A percentile compares a stretch with the other conserved stretches of the same genome.
Evolutionary conservation across 768 basidiomycete genomes (phyloP).

Genomic region (Cystoderma amianthinum): DNA sequence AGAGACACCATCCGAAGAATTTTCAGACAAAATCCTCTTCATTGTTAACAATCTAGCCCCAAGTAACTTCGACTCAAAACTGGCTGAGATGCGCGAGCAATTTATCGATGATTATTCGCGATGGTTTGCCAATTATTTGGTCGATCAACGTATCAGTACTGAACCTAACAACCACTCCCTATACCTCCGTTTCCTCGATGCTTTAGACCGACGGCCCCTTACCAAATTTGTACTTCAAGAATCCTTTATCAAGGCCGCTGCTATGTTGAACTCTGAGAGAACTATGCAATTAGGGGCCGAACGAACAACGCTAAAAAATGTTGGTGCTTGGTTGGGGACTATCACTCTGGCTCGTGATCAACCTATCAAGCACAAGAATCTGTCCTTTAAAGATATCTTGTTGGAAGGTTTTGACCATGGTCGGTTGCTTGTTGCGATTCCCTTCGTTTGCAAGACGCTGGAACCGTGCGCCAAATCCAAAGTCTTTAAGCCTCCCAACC

Average conservation of each 20-base stretch:
- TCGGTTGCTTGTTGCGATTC: conserved; percentile 88
- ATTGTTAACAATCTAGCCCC: conserved; percentile 97
- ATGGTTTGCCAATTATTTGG: conserved; percentile 98
- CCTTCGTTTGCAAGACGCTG: conserved; percentile 96
- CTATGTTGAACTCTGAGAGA: conserved; percentile 86
- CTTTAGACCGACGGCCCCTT: conserved; percentile 61
- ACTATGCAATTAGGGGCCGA: conserved; percentile 82
- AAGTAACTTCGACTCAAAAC: conserved; percentile 85
- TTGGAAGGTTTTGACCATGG: conserved; percentile 92
- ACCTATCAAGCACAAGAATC: conserved; percentile 88
- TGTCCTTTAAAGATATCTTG: conserved; percentile 97
- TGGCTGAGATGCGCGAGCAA: conserved; percentile 77
- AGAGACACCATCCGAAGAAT: conserved; percentile 72
- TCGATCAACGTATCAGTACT: conserved; percentile 90
- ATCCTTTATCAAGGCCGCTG: conserved; percentile 82
- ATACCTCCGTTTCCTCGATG: conserved; percentile 90
- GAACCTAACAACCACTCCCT: conserved; percentile 97
- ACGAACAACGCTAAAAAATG: conserved; percentile 83
- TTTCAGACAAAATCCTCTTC: conserved; percentile 92
- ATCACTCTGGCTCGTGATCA: conserved; percentile 90
- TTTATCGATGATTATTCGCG: conserved; percentile 81
- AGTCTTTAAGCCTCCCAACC: conserved; percentile 95
- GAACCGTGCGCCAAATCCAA: conserved; percentile 85
- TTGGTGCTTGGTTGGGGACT: conserved; percentile 91
- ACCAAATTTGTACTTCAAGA: conserved; percentile 85